These are phyloP conservation scores for Hypoxylon intermedium DNA, from an alignment of 495 filamentous ascomycete genomes.

Conservation along the genomic window DNA sequence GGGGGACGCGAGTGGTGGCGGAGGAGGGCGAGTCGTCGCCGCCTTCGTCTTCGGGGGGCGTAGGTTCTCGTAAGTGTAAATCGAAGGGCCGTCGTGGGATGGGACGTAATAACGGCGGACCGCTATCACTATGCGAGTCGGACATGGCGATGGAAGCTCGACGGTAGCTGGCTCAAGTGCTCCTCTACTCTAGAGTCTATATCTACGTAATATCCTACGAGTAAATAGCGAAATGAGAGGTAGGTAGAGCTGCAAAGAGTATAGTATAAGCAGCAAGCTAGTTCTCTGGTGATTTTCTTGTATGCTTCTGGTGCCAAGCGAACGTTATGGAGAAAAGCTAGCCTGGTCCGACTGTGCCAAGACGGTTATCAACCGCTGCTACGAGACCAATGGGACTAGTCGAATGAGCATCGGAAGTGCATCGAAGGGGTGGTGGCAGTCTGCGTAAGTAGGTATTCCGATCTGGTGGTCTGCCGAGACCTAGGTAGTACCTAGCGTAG, in stretches of 20 bases:
- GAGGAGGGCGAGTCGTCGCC: constrained; percentile 62
- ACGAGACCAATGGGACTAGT: constrained; percentile 22
- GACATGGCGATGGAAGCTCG: constrained; percentile 30
- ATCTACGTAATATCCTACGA: not conserved
- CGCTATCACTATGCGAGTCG: constrained; percentile 42
- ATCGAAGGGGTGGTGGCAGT: constrained; percentile 6
- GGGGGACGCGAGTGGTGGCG: constrained; percentile 41
- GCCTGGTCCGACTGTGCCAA: constrained; percentile 18
- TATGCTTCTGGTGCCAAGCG: too few species aligned
- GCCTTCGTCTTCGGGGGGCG: constrained; percentile 61
- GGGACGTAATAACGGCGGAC: constrained; percentile 69
- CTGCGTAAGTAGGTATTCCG: too few species aligned
- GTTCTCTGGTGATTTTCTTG: too few species aligned
- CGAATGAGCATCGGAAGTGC: constrained; percentile 21
- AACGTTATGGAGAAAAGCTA: constrained; percentile 3
- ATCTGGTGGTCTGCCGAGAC: constrained; percentile 27
- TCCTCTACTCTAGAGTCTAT: too few species aligned
- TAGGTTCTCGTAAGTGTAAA: constrained; percentile 59
- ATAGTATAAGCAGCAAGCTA: too few species aligned
- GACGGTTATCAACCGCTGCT: constrained; percentile 9
- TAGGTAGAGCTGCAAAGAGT: not conserved
- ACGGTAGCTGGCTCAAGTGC: too few species aligned
- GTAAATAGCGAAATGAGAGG: not conserved
- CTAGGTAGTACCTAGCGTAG: too few species aligned
- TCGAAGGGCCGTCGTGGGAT: constrained; percentile 80